Evolutionary conservation across 306 rosid genomes (phyloP), one percentile per base, ranked within the genome.

Genomic region (Begonia fuchsioides): DNA sequence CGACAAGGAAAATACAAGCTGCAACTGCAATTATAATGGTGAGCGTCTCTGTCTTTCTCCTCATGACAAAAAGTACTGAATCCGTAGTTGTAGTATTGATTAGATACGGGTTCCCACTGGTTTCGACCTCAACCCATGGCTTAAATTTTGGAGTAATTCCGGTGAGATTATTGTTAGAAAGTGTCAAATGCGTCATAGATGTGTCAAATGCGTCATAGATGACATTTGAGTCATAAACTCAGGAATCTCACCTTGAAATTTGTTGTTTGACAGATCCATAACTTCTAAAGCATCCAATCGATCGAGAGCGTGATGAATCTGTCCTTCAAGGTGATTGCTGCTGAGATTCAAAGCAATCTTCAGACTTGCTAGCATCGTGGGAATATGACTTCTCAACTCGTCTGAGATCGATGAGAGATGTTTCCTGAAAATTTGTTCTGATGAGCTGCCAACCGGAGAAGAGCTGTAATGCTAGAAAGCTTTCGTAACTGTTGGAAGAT

Each of bases 221-320:
- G 0, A 0, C 81, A 81, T 11, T n/a, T 0, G 0, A 11, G 54
- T 26, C 1, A 90, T 64, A 62, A 45, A 49, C 0, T 1, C 0
- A 5, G 95, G 94, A 39, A 90, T 63, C 18, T 2, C 0, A 15
- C 95, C 98, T 10, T 72, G 58, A 64, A 90, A 90, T 0, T 2
- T 35, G 82, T 90, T 90, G 59, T 81, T 55, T 19, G 98, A 85
- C 53, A 90, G 92, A 60, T 90, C 98, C 83, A 79, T 54, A 17
- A 90, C 54, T 77, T 76, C 92, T 3, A 84, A 66, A 45, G 0
- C 50, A 17, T 0, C 0, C 47, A 88, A 75, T 1, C 0, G 6
- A 14, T n/a, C 3, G 9, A 90, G 74, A 50, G 19, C 47, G 2
- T 0, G 1, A 0, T 82, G 87, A 59, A 90, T 84, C 11, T 14